Percentiles rank a stretch among this genome's conserved stretches.
Evolutionary conservation across 164 flowering plant genomes (phyloP).

Genomic region (Stephania japonica): DNA sequence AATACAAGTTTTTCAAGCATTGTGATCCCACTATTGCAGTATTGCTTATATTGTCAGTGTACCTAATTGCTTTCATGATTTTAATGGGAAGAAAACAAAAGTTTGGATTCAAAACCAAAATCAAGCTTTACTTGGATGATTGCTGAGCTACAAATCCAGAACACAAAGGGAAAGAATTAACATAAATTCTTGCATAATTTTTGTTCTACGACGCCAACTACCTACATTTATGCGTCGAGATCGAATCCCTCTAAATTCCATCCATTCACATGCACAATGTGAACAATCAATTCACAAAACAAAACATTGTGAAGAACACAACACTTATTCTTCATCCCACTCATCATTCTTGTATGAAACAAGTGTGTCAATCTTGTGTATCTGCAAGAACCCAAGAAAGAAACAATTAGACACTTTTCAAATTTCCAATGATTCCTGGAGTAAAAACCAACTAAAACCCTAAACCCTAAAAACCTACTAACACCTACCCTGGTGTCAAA

Average conservation of each 20-base stretch:
- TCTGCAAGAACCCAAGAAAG: conserved; percentile 44
- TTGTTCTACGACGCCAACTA: neutral
- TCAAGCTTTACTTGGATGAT: neutral
- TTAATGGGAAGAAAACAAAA: neutral
- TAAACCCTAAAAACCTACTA: too few relatives aligned
- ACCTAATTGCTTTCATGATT: neutral
- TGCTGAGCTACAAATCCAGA: neutral
- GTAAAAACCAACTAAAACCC: too few relatives aligned
- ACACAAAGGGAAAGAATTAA: neutral
- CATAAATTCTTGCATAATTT: neutral
- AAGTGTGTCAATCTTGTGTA: conserved; percentile 91
- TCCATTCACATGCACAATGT: conserved; percentile 8
- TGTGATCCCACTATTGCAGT: neutral
- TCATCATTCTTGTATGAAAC: conserved; percentile 96
- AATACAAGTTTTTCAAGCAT: neutral
- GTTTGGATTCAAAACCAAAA: neutral
- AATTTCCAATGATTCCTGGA: neutral
- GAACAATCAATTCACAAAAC: conserved; percentile 47
- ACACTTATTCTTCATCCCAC: conserved; percentile 53
- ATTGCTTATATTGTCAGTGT: neutral
- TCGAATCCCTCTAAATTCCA: too few relatives aligned
- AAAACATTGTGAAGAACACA: neutral
- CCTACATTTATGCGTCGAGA: too few relatives aligned
- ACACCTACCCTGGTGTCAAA: conserved; percentile 85
- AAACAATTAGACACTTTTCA: neutral